Conservation (phyloP, 1,284 basidiomycete species). For the Ustilago esculenta region DNA sequence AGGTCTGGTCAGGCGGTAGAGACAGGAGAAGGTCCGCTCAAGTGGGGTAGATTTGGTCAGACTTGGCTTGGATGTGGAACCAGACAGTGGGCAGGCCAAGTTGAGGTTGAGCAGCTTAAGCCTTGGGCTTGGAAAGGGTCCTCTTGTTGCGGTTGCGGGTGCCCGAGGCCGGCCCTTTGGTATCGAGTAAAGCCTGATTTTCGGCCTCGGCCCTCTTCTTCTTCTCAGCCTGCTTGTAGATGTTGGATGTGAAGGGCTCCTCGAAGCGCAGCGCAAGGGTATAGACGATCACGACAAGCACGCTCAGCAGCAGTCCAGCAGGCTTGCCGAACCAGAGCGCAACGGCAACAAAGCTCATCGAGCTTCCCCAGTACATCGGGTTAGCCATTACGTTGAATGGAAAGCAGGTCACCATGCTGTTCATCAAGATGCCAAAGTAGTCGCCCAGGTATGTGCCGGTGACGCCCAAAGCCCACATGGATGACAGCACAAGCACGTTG, state of each 20-base stretch:
- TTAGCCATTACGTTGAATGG: conserved; percentile 93
- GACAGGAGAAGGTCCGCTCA: not conserved
- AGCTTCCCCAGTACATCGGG: conserved; percentile 82
- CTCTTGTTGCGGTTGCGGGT: conserved; percentile 44
- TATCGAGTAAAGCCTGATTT: conserved; percentile 32
- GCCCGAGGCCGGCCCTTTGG: conserved; percentile 43
- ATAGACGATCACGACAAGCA: conserved; percentile 61
- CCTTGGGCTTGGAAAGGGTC: conserved; percentile 41
- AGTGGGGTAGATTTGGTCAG: too few species aligned
- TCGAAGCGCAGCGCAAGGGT: conserved; percentile 61
- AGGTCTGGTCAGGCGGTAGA: not conserved
- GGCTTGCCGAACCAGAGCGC: conserved; percentile 66
- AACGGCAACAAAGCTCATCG: conserved; percentile 62
- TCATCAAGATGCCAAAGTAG: conserved; percentile 99
- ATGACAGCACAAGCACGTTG: conserved; percentile 75
- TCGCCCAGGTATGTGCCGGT: conserved; percentile 86
- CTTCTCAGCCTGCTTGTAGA: conserved; percentile 61
- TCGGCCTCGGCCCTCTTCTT: conserved; percentile 44
- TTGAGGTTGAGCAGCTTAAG: conserved; percentile 1
- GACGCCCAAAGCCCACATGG: conserved; percentile 89
- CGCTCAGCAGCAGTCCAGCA: conserved; percentile 62
- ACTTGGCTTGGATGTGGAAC: too few species aligned
- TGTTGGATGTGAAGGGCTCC: conserved; percentile 63
- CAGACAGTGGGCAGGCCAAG: not conserved
- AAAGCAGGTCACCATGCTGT: conserved; percentile 79